Conservation (phyloP, 257 asterid species). For the Rehmannia glutinosa region DNA sequence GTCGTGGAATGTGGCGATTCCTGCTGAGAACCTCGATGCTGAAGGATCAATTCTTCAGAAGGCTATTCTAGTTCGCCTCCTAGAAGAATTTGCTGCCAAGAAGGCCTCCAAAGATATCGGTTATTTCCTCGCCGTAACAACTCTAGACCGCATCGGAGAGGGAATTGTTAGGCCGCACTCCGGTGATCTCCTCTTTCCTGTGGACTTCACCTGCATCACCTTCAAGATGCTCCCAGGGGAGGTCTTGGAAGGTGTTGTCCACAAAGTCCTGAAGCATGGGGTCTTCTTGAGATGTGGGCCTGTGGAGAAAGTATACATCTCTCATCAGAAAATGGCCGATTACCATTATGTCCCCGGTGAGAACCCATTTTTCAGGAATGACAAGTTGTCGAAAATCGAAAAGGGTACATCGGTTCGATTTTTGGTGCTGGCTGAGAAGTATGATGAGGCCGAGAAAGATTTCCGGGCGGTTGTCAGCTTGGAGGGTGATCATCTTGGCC, state of each 20-base stretch:
- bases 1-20: constrained; percentile 61
- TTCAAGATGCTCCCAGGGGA: constrained; percentile 81
- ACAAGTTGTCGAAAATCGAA: constrained; percentile 38
- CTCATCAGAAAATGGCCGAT: constrained; percentile 57
- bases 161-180: constrained; percentile 46
- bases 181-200: constrained; percentile 67
- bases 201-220: constrained; percentile 65
- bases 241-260: constrained; percentile 59
- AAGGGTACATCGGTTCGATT: constrained; percentile 45
- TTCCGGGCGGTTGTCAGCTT: constrained; percentile 61
- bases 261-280: constrained; percentile 62
- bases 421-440: constrained; percentile 58
- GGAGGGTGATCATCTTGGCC: constrained; percentile 80
- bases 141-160: constrained; percentile 57
- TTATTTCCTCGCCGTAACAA: constrained; percentile 57
- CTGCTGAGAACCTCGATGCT: constrained; percentile 60
- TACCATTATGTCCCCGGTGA: constrained; percentile 59
- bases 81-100: constrained; percentile 61
- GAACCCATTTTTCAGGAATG: constrained; percentile 46
- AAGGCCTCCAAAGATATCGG: constrained; percentile 63
- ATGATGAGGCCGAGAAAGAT: constrained; percentile 62
- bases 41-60: constrained; percentile 59
- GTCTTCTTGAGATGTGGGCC: constrained; percentile 72
- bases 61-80: constrained; percentile 52
- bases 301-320: constrained; percentile 51